Base-by-base conservation (phyloP, 805 yeast species). In the Metschnikowia hibisci region DNA sequence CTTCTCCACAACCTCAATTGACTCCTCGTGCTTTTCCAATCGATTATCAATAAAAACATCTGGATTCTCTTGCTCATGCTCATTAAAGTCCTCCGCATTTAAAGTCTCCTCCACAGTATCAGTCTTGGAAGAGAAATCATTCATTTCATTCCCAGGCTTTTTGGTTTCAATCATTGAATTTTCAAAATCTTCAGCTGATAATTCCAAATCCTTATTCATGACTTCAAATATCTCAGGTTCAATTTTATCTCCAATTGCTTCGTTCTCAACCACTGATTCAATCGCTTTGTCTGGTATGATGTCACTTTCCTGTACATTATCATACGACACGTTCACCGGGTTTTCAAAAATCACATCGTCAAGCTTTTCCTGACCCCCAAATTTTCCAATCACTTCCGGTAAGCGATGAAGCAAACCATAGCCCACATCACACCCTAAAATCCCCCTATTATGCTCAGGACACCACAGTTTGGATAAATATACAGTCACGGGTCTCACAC, bases 401-500 rank as follows among this genome's bases (percentile, higher is more conserved):
- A 87, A 64, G 47, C 93, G 69, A 59, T 91, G 98, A 39, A 91
- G 67, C 40, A 85, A 73, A 0, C 99, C 99, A 56, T 89, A 90
- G 0, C 97, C 98, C 14, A 91, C 95, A 51, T 90, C 95, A 65
- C 96, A 89, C 2, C 99, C 99, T 29, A 91, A 66, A 29, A 88
- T 69, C 1, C 96, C 96, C 50, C 70, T 76, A 12, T 90, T 88
- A 12, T 60, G 64, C 8, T 67, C 73, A 10, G 53, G 51, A n/a
- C 89, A 87, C 88, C 93, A 86, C 13, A 67, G 62, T n/a, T 75
- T 73, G n/a, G 75, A 67, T 34, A 71, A 58, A 42, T 77, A 70
- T n/a, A 90, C 87, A 0, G 86, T 81, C 3, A 91, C 90, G 0
- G 96, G 96, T 53, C 99, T 76, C 31, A 88, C 82, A 11, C 84